Evolutionary conservation across 805 yeast species (phyloP).

Genomic region (Candida chauliodis): DNA sequence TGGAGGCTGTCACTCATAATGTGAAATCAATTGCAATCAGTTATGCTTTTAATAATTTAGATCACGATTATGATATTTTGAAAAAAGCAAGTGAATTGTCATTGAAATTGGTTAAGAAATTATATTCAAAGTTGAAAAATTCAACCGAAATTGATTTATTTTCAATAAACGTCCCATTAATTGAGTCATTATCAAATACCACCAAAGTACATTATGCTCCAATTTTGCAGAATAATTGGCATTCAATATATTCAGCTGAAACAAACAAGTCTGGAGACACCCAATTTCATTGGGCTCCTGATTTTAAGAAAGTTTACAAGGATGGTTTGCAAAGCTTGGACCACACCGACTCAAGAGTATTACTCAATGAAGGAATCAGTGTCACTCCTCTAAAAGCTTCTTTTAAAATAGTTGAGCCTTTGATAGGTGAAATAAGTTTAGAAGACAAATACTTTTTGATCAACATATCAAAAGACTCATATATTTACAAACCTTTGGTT

Average conservation of each 20-base stretch:
- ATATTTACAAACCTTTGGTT: slow-evolving; percentile 41
- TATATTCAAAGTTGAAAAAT: slow-evolving; percentile 41
- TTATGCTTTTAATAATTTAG: slow-evolving; percentile 66
- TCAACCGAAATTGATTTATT: slow-evolving; percentile 59
- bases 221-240: slow-evolving; percentile 80
- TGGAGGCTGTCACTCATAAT: slow-evolving; percentile 82
- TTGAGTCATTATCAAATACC: slow-evolving; percentile 45
- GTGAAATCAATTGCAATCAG: slow-evolving; percentile 77
- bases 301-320: slow-evolving; percentile 64
- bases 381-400: slow-evolving; percentile 60
- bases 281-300: slow-evolving; percentile 79
- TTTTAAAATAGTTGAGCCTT: slow-evolving; percentile 51
- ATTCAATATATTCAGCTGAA: slow-evolving; percentile 48
- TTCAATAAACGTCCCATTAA: slow-evolving; percentile 80
- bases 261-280: slow-evolving; percentile 27
- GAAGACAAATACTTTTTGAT: slow-evolving; percentile 27
- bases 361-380: slow-evolving; percentile 60
- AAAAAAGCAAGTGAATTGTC: slow-evolving; percentile 66
- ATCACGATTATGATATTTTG: slow-evolving; percentile 48
- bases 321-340: slow-evolving; percentile 37
- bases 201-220: slow-evolving; percentile 74
- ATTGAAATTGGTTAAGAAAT: slow-evolving; percentile 57
- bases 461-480: slow-evolving; percentile 35
- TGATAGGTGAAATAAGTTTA: slow-evolving; percentile 56
- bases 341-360: slow-evolving; percentile 67